phyloP scores from a whole-genome alignment of 345 rosid species.

The Theobroma cacao region DNA sequence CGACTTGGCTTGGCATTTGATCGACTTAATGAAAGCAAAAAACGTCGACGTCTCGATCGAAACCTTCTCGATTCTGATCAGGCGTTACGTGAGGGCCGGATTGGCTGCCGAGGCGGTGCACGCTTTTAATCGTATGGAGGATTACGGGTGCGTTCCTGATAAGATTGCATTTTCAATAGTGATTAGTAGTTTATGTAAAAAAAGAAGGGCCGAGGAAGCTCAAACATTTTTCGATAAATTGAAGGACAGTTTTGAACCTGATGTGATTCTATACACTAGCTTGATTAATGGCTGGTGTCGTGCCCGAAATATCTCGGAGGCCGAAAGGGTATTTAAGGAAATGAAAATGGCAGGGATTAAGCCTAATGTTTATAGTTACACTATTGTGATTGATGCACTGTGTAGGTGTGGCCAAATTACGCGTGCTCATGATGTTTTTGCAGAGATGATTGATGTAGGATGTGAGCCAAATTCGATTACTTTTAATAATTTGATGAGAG shows the following conservation, averaged over 20 bases:
- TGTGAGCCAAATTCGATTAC: conserved; percentile 74
- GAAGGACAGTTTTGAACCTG: conserved; percentile 63
- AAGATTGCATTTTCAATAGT: conserved; percentile 69
- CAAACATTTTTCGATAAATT: conserved; percentile 69
- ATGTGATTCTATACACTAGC: conserved; percentile 74
- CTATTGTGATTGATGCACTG: conserved; percentile 76
- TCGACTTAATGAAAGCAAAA: conserved; percentile 69
- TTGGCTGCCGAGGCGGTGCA: conserved; percentile 85
- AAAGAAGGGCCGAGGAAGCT: conserved; percentile 78
- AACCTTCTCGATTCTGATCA: conserved; percentile 66
- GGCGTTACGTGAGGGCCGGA: conserved; percentile 90
- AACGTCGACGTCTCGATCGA: conserved; percentile 46
- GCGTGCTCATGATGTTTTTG: conserved; percentile 84
- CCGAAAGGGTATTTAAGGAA: conserved; percentile 72
- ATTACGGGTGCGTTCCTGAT: conserved; percentile 75
- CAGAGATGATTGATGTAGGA: conserved; percentile 82
- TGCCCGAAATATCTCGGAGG: conserved; percentile 61
- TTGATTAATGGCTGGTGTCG: conserved; percentile 88
- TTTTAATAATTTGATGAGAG: conserved; percentile 82
- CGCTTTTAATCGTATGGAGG: conserved; percentile 92
- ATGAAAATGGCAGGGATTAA: conserved; percentile 69
- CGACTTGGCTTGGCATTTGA: conserved; percentile 72
- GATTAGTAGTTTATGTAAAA: conserved; percentile 60
- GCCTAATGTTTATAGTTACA: conserved; percentile 86
- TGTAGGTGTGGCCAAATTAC: conserved; percentile 82